Conservation (phyloP, 2,329 filamentous ascomycete genomes). For the Fusarium gaditjirri region DNA sequence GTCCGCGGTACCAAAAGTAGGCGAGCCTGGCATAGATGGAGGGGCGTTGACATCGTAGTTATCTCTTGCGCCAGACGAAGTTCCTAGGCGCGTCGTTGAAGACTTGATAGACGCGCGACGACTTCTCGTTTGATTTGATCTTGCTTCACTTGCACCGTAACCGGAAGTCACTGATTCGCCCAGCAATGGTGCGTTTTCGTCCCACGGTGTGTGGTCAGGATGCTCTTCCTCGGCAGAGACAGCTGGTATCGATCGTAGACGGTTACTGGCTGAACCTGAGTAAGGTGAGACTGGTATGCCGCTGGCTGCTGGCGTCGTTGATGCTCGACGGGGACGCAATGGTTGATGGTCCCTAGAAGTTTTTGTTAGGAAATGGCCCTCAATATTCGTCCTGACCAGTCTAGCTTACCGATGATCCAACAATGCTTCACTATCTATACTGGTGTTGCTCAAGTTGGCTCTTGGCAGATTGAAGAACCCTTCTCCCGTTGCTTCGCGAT, state of each 20-base stretch:
- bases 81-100: constrained; percentile 57
- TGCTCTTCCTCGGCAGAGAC: constrained; percentile 60
- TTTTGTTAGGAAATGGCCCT: neutral
- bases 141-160: constrained; percentile 58
- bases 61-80: constrained; percentile 52
- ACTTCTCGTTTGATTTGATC: constrained; percentile 50
- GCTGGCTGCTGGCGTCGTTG: constrained; percentile 55
- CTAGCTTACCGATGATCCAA: constrained; percentile 80
- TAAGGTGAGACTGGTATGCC: constrained; percentile 48
- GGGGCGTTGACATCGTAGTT: constrained; percentile 75
- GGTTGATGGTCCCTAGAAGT: constrained; percentile 64
- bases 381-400: neutral
- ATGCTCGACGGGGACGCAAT: constrained; percentile 72
- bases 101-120: constrained; percentile 63
- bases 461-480: constrained; percentile 62
- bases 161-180: constrained; percentile 50
- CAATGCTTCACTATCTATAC: constrained; percentile 87
- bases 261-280: constrained; percentile 45
- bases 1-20: constrained; percentile 60
- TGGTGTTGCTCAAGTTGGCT: constrained; percentile 80
- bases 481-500: constrained; percentile 48
- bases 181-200: constrained; percentile 67
- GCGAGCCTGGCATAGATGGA: constrained; percentile 73
- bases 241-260: constrained; percentile 50
- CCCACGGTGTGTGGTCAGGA: constrained; percentile 54